Evolutionary conservation across 2,329 filamentous ascomycete species (phyloP).

Genomic region (Epichloe gansuensis): DNA sequence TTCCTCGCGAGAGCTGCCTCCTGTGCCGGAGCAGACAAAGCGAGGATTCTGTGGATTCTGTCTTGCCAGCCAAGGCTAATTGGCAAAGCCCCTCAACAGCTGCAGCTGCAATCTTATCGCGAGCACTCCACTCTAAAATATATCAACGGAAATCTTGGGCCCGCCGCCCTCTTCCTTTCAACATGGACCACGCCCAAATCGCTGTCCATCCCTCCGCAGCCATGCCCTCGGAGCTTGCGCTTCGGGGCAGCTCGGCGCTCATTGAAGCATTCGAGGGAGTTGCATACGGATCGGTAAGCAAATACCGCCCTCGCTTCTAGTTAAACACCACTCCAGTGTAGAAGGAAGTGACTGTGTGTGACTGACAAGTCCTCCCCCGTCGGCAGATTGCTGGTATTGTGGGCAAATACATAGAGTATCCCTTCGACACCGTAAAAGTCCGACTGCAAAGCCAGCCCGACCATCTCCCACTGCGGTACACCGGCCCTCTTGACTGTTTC

Average conservation of each 20-base stretch:
- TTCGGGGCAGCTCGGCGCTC: conserved; percentile 27
- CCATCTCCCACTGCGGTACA: conserved; percentile 67
- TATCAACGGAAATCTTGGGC: not conserved
- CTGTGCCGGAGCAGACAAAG: conserved; percentile 1
- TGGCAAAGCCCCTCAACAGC: not conserved
- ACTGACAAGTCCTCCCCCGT: not conserved
- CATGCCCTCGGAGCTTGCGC: conserved; percentile 14
- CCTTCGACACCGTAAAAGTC: conserved; percentile 97
- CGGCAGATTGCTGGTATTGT: conserved; percentile 64
- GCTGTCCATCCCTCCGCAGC: conserved; percentile 14
- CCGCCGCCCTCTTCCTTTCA: not conserved
- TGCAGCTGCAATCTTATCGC: not conserved
- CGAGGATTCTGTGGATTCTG: not conserved
- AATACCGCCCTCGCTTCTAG: not conserved
- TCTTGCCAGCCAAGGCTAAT: not conserved
- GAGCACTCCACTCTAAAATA: no score
- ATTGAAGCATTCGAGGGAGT: conserved; percentile 74
- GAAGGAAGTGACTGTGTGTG: not conserved
- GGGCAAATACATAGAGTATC: conserved; percentile 95
- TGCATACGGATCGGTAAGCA: conserved; percentile 67
- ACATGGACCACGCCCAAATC: conserved; percentile 20
- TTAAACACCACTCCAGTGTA: not conserved
- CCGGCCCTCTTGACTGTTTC: conserved; percentile 86
- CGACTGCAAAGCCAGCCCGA: conserved; percentile 92
- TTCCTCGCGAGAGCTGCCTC: conserved; percentile 3